These are phyloP conservation scores for Biscogniauxia sp. DNA, from an alignment of 2,329 filamentous ascomycete genomes.

Conservation along the genomic window DNA sequence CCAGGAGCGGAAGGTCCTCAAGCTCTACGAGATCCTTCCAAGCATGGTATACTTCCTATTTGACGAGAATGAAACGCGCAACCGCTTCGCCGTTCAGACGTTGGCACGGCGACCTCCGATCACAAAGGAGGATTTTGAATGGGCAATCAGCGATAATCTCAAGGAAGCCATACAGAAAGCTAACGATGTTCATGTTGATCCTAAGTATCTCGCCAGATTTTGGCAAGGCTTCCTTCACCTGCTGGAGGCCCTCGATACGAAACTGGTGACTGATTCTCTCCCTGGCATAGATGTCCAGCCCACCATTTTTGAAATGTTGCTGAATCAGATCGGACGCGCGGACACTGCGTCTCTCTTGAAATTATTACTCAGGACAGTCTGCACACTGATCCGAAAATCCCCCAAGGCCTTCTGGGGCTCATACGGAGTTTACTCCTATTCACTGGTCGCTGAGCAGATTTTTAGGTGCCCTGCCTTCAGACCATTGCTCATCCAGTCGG, in stretches of 20 bases:
- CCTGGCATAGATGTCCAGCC: constrained; percentile 75
- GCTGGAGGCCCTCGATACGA: constrained; percentile 68
- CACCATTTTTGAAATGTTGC: constrained; percentile 64
- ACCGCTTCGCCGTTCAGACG: constrained; percentile 64
- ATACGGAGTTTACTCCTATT: constrained; percentile 76
- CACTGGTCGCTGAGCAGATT: constrained; percentile 78
- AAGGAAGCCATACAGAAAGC: constrained; percentile 63
- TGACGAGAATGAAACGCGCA: constrained; percentile 61
- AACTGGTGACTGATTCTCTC: constrained; percentile 74
- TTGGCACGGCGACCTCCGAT: constrained; percentile 66
- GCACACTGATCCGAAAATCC: constrained; percentile 69
- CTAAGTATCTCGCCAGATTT: constrained; percentile 61
- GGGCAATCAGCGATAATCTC: constrained; percentile 76
- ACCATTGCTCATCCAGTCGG: constrained; percentile 59
- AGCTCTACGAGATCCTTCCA: constrained; percentile 70
- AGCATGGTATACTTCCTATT: constrained; percentile 86
- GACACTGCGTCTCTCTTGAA: constrained; percentile 59
- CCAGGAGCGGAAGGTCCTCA: constrained; percentile 75
- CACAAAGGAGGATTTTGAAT: constrained; percentile 76
- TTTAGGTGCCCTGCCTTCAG: constrained; percentile 69
- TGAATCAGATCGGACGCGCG: constrained; percentile 51
- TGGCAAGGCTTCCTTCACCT: constrained; percentile 78
- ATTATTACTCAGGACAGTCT: constrained; percentile 68
- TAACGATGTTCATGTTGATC: constrained; percentile 43
- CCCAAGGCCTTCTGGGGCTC: constrained; percentile 85